Conservation (phyloP, 1,284 basidiomycete species). For the Boletus smithii region DNA sequence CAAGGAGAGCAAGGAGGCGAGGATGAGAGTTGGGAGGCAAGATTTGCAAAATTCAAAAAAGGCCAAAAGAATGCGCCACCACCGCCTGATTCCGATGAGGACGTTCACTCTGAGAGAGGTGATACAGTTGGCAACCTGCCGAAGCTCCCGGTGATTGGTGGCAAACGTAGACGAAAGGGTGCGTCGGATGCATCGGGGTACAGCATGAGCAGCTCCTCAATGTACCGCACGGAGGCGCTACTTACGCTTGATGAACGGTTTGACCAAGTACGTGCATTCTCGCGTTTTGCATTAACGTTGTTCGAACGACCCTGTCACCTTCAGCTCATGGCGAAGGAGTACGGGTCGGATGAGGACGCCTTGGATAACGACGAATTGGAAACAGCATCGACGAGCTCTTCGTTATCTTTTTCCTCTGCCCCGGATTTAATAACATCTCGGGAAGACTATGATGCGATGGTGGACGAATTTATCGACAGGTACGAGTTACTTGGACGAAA, state of each 20-base stretch:
- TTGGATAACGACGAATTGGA: slow-evolving; percentile 41
- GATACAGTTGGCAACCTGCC: slow-evolving; percentile 79
- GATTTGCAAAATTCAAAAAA: slow-evolving; percentile 77
- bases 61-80: slow-evolving; percentile 38
- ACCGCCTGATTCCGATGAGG: slow-evolving; percentile 47
- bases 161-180: slow-evolving; percentile 72
- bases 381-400: slow-evolving; percentile 34
- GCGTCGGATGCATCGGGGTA: slow-evolving; percentile 86
- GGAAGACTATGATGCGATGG: slow-evolving; percentile 87
- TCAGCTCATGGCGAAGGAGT: slow-evolving; percentile 71
- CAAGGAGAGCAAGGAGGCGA: slow-evolving; percentile 29
- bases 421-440: slow-evolving; percentile 77
- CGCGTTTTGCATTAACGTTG: neutral
- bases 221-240: slow-evolving; percentile 90
- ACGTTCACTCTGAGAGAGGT: slow-evolving; percentile 64
- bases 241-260: slow-evolving; percentile 91
- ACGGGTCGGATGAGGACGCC: slow-evolving; percentile 58
- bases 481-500: slow-evolving; percentile 92
- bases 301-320: slow-evolving; percentile 5
- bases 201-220: slow-evolving; percentile 95
- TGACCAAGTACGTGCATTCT: slow-evolving; percentile 65
- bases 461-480: slow-evolving; percentile 92
- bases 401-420: slow-evolving; percentile 58
- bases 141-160: slow-evolving; percentile 70
- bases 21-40: slow-evolving; percentile 62